phyloP scores from a whole-genome alignment of 148 eudicot species.

The Pharnaceum exiguum region DNA sequence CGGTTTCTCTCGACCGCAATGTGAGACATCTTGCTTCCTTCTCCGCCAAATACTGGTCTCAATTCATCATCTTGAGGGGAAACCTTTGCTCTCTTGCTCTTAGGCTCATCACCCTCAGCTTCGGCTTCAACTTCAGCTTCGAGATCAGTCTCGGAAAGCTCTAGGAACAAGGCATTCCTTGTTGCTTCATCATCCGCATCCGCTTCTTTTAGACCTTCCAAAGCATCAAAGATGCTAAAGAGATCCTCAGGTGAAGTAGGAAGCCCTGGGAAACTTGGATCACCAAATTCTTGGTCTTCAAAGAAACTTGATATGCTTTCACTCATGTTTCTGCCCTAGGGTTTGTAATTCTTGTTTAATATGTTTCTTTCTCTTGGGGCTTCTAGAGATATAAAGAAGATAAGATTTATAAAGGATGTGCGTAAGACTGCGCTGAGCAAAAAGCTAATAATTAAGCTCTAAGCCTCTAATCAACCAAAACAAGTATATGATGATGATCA shows the following conservation, averaged over 20 bases:
- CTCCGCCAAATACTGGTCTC: slow-evolving; percentile 14
- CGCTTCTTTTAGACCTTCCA: slow-evolving; percentile 34
- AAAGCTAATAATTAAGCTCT: slow-evolving; percentile 10
- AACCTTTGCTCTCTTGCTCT: slow-evolving; percentile 38
- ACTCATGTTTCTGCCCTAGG: slow-evolving; percentile 14
- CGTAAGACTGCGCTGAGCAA: background rate
- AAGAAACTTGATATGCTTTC: slow-evolving; percentile 34
- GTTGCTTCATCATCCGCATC: background rate
- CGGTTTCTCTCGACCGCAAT: slow-evolving; percentile 86
- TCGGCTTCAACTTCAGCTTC: slow-evolving; percentile 22
- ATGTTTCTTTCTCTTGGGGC: background rate
- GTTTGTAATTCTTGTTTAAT: background rate
- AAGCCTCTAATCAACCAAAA: slow-evolving; percentile 12
- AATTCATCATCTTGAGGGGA: background rate
- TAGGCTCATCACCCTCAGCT: slow-evolving; percentile 18
- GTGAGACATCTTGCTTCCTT: slow-evolving; percentile 41
- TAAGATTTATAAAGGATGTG: background rate
- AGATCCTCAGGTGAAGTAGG: slow-evolving; percentile 38
- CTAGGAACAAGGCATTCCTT: slow-evolving; percentile 7
- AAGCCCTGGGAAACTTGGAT: slow-evolving; percentile 11
- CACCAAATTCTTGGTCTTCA: slow-evolving; percentile 29
- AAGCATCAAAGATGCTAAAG: slow-evolving; percentile 50
- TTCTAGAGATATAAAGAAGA: background rate
- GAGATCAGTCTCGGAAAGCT: slow-evolving; percentile 21
- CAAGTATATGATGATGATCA: too few species aligned